Percentiles rank a stretch among this genome's conserved stretches.
phyloP scores from a whole-genome alignment of 2,329 filamentous ascomycete species.

The Thelonectria discophora region DNA sequence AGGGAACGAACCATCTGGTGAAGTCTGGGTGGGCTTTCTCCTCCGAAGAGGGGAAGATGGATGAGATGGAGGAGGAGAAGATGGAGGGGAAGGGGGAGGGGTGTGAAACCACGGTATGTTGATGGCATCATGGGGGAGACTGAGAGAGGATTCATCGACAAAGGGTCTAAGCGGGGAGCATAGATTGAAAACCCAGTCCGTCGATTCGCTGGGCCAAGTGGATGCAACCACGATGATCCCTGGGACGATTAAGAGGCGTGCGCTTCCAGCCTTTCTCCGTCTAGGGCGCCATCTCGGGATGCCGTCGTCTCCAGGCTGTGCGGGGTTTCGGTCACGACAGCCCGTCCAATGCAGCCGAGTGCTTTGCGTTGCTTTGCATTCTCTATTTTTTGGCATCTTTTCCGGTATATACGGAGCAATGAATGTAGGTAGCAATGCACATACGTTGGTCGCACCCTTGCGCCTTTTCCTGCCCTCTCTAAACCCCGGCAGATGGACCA shows the following conservation, averaged over 20 bases:
- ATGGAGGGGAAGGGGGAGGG: neutral
- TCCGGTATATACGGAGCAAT: too few relatives aligned
- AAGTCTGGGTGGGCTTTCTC: constrained; percentile 1
- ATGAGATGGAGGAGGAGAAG: neutral
- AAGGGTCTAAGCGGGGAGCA: neutral
- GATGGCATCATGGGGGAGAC: neutral
- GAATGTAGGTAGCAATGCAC: too few relatives aligned
- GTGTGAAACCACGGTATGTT: neutral
- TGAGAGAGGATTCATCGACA: neutral
- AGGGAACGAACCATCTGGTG: constrained; percentile 29
- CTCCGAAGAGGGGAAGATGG: neutral
- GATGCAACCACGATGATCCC: constrained; percentile 6
- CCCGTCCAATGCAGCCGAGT: neutral
- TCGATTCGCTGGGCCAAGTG: neutral
- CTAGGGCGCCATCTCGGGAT: constrained; percentile 19
- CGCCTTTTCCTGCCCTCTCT: constrained; percentile 10
- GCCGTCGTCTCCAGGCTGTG: constrained; percentile 31
- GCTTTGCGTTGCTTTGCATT: too few relatives aligned
- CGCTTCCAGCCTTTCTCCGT: constrained; percentile 3
- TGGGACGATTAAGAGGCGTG: neutral
- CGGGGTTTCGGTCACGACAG: constrained; percentile 12
- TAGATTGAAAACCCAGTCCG: neutral
- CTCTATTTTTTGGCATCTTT: too few relatives aligned
- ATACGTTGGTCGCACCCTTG: constrained; percentile 26
- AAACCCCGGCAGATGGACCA: constrained; percentile 24